Evolutionary conservation across 2,329 filamentous ascomycete species (phyloP), one percentile per base, ranked within the genome.

Genomic region (Trichothecium sympodiale): DNA sequence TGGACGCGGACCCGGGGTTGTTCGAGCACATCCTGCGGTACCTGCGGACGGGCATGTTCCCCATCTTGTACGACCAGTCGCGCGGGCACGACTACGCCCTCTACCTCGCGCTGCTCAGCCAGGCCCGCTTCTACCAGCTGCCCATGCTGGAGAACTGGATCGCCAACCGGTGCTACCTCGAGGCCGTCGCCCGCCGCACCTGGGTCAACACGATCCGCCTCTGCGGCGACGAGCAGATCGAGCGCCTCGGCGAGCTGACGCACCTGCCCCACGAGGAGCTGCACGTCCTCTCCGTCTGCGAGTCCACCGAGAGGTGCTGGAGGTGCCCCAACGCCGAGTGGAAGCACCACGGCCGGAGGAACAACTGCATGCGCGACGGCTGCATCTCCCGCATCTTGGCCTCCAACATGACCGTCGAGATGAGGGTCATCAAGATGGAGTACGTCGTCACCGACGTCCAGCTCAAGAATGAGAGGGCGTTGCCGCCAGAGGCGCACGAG

Each of bases 11-110:
- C 36, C 49, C 53, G 0, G 46, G 47, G 3, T 36, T 57, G 5
- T 63, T 64, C 41, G 40, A 43, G 12, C 49, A 61, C 34, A 44
- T 61, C 35, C 46, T 60, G 20, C 46, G 49, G 12, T 57, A 54
- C 42, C 49, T 61, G 31, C 53, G 56, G 25, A 51, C 49, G 4
- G 46, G 49, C 6, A 41, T 48, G 14, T 50, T 52, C 36, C 57
- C 60, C 0, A 36, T 64, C 5, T 58, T 60, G 43, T 62, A 49
- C 39, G 35, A 43, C 23, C n/a, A n/a, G n/a, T n/a, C n/a, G n/a
- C n/a, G n/a, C n/a, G n/a, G n/a, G n/a, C 59, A 59, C 42, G 48
- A 62, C 35, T 49, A 52, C 33, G 39, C 40, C 13, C 38, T 57
- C 14, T 64, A 63, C 45, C 41, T 45, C n/a, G 47, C 44, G 8